These are phyloP conservation scores for Aspergillus persii DNA, from an alignment of 2,329 filamentous ascomycete genomes.

Conservation along the genomic window DNA sequence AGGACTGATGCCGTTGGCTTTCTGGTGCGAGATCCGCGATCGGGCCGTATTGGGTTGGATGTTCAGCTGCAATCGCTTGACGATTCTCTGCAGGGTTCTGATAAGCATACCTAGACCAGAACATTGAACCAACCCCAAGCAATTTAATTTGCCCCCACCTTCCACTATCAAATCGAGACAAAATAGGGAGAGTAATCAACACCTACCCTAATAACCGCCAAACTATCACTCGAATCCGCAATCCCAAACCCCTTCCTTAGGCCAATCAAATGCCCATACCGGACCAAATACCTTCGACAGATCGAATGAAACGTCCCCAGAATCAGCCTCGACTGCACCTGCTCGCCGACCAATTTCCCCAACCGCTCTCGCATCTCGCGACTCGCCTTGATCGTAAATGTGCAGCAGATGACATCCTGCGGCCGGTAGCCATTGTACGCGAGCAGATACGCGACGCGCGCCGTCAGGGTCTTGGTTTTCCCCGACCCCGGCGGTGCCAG, in stretches of 20 bases:
- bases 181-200: constrained; percentile 1
- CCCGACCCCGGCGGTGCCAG: constrained; percentile 68
- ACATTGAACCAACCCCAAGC: not conserved
- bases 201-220: constrained; percentile 66
- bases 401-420: constrained; percentile 89
- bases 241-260: constrained; percentile 83
- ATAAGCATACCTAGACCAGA: constrained; percentile 10
- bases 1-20: constrained; percentile 54
- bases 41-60: constrained; percentile 71
- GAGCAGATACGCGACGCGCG: constrained; percentile 86
- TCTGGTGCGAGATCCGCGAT: constrained; percentile 68
- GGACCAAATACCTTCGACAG: constrained; percentile 75
- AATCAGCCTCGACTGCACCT: constrained; percentile 71
- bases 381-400: constrained; percentile 94
- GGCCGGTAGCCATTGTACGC: constrained; percentile 69
- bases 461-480: constrained; percentile 93
- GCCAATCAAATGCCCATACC: constrained; percentile 81
- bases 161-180: not conserved
- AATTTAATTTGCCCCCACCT: no score
- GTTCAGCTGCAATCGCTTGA: constrained; percentile 67
- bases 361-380: constrained; percentile 91
- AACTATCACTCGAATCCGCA: constrained; percentile 77
- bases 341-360: constrained; percentile 73
- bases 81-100: constrained; percentile 57
- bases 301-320: constrained; percentile 96